Base-by-base conservation (phyloP, 2,329 filamentous ascomycete genomes). In the Aspergillus costaricaensis region DNA sequence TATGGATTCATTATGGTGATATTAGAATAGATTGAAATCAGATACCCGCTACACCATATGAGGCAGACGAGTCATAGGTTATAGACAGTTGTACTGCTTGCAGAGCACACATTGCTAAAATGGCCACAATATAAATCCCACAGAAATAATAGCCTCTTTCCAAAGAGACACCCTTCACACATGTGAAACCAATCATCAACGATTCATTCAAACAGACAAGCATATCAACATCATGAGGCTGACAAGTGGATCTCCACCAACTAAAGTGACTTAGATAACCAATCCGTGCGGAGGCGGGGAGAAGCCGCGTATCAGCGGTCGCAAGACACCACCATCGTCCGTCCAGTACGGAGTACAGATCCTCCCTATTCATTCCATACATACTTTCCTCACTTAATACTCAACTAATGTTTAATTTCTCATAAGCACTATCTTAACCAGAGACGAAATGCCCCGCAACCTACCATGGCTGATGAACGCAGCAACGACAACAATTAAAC, bases 381-480 rank as follows among this genome's bases (percentile, higher is more conserved):
- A 43, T 19, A n/a, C 39, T 10, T n/a, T 19, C n/a, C 39, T 17
- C n/a, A 43, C 39, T 43, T 14, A 6, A n/a, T 43, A n/a, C 17
- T 14, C 39, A 4, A 36, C 4, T 36, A 44, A 49, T n/a, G 15
- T 49, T 23, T 17, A 17, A 15, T 17, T 5, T 8, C 5, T 1
- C 9, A 50, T 10, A 1, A n/a, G 1, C 15, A 32, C 7, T 2
- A 23, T 12, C 5, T 14, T 12, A 27, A 15, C 19, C 23, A 30
- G 8, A 14, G 51, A 44, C 41, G 50, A 65, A n/a, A 81, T 81
- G 79, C 77, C 79, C 27, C 77, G 79, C 61, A 76, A 76, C 54
- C 70, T 82, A 23, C 80, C 80, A 38, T 82, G 80, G 80, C 70
- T 77, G 36, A 71, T 67, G 38, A 72, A 73, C 52, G 68, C 48